A percentile compares a stretch with the other conserved stretches of the same genome.
These are phyloP conservation scores for Aspergillus homomorphus DNA, from an alignment of 495 filamentous ascomycete species.

Conservation along the genomic window DNA sequence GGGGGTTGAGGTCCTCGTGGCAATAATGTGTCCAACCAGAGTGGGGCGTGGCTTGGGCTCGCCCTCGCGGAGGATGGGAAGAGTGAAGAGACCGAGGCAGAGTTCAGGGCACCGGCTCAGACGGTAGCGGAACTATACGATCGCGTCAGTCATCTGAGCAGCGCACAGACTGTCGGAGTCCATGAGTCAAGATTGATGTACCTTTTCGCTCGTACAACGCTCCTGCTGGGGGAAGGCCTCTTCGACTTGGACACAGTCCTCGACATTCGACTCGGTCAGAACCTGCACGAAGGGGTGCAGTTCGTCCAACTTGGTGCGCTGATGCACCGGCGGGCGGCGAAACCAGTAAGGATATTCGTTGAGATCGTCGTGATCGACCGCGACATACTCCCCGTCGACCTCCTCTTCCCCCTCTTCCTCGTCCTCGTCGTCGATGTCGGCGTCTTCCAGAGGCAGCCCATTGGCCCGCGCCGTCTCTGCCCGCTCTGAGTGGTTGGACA, in stretches of 20 bases:
- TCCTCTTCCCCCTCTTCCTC: conserved; percentile 43
- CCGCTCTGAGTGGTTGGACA: conserved; percentile 34
- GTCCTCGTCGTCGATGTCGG: conserved; percentile 26
- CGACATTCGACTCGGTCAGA: conserved; percentile 68
- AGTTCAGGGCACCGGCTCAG: conserved; percentile 76
- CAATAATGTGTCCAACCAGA: conserved; percentile 79
- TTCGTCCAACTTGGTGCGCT: conserved; percentile 46
- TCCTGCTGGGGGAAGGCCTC: conserved; percentile 70
- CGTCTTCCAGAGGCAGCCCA: conserved; percentile 33
- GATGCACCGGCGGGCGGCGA: conserved; percentile 39
- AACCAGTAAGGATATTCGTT: conserved; percentile 46
- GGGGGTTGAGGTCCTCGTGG: conserved; percentile 60
- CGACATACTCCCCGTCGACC: conserved; percentile 42
- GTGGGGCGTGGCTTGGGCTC: conserved; percentile 47
- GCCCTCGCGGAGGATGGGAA: conserved; percentile 42
- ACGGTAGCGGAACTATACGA: conserved; percentile 73
- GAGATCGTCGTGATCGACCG: conserved; percentile 42
- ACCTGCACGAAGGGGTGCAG: conserved; percentile 69
- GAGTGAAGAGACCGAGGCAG: conserved; percentile 73
- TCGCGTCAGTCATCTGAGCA: background rate
- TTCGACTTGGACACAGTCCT: conserved; percentile 74
- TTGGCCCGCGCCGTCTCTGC: conserved; percentile 32
- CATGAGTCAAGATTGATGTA: conserved; percentile 28
- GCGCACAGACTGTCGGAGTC: background rate
- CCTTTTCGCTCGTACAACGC: conserved; percentile 77